These are phyloP conservation scores for Rhodotorula babjevae DNA, from an alignment of 768 basidiomycete species.

Conservation along the genomic window DNA sequence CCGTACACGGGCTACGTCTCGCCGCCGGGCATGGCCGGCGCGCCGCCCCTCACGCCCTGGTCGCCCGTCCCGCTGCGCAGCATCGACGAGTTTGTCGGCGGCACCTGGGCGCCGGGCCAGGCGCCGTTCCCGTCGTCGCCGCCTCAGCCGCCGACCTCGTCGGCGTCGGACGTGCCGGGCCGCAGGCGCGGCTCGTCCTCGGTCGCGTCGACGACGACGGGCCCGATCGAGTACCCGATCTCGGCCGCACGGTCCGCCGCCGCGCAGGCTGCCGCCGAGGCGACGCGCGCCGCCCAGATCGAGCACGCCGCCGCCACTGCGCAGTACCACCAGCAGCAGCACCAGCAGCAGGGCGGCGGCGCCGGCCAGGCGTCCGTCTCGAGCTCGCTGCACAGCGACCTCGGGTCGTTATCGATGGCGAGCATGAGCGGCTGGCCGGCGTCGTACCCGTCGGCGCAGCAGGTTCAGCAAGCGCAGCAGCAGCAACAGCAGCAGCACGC, in stretches of 20 bases:
- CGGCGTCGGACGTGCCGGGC: neutral
- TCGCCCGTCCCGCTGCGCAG: slow-evolving; percentile 12
- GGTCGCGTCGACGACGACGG: neutral
- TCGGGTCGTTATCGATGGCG: neutral
- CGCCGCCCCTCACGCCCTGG: slow-evolving; percentile 6
- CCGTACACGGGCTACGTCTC: neutral
- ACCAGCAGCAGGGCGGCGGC: no score
- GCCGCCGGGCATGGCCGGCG: neutral
- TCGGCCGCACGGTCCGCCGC: neutral
- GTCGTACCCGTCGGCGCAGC: no score
- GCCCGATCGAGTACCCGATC: neutral
- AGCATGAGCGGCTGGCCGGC: no score
- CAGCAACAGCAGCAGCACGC: neutral
- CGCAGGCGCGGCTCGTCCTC: neutral
- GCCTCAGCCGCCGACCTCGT: neutral
- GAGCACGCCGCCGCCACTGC: neutral
- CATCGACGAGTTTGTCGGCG: slow-evolving; percentile 8
- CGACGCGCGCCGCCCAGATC: no score
- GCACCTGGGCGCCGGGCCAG: no score
- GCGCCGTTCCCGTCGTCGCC: neutral
- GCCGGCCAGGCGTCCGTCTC: no score
- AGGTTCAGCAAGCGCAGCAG: no score
- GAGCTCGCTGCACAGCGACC: no score
- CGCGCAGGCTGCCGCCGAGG: no score
- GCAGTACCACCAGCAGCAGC: neutral